A percentile compares a stretch with the other conserved stretches of the same genome.
These are phyloP conservation scores for Penicillium argentinense DNA, from an alignment of 495 filamentous ascomycete species.

Conservation along the genomic window DNA sequence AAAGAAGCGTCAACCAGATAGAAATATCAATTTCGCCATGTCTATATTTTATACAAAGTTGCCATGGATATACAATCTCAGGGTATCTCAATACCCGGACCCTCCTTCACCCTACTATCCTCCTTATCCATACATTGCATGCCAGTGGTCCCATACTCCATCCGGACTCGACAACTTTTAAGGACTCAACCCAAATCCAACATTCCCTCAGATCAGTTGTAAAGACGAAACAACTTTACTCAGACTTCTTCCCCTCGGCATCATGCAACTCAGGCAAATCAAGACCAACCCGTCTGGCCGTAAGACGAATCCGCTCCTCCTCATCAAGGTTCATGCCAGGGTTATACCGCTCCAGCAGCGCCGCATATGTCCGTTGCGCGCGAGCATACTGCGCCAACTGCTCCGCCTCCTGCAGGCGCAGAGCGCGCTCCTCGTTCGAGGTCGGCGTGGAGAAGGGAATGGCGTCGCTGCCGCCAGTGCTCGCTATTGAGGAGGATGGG, in stretches of 20 bases:
- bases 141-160: not conserved
- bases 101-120: not conserved
- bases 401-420: slow-evolving; percentile 58
- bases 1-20: too few species aligned
- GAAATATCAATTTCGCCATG: not conserved
- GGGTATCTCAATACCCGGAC: not conserved
- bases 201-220: not conserved
- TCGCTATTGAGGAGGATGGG: slow-evolving; percentile 4
- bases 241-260: slow-evolving; percentile 13
- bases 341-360: slow-evolving; percentile 87
- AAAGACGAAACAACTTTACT: not conserved
- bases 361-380: slow-evolving; percentile 79
- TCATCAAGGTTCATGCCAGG: slow-evolving; percentile 82
- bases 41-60: slow-evolving; percentile 3
- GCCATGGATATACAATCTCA: slow-evolving; percentile 6
- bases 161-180: too few species aligned
- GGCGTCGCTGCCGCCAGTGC: not conserved
- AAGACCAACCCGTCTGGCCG: slow-evolving; percentile 85
- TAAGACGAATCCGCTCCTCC: slow-evolving; percentile 79
- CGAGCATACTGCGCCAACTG: slow-evolving; percentile 77
- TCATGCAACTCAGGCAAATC: slow-evolving; percentile 60
- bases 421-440: slow-evolving; percentile 11
- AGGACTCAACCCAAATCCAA: not conserved
- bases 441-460: slow-evolving; percentile 15
- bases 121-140: not conserved